phyloP scores from a whole-genome alignment of 192 early-diverging fungal species.

The Geosiphon pyriformis region DNA sequence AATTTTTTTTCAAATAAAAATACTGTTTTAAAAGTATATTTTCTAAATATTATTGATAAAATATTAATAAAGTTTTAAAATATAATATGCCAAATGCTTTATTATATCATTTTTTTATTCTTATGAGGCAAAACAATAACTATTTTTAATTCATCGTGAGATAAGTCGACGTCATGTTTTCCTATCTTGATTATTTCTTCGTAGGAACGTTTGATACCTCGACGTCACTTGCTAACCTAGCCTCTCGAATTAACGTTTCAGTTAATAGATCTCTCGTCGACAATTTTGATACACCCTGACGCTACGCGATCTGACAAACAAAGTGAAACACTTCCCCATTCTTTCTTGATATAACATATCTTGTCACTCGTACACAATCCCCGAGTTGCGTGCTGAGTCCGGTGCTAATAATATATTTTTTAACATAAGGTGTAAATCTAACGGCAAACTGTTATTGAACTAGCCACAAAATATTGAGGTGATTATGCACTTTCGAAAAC shows the following conservation, averaged over 20 bases:
- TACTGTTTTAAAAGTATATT: too few relatives aligned
- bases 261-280: conserved; percentile 17
- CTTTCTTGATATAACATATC: conserved; percentile 10
- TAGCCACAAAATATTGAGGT: conserved; percentile 10
- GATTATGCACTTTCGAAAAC: conserved; percentile 13
- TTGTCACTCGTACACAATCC: conserved; percentile 12
- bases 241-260: conserved; percentile 13
- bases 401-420: conserved; percentile 5
- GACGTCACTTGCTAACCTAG: conserved; percentile 3
- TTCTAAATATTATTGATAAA: too few relatives aligned
- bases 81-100: too few relatives aligned
- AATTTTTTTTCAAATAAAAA: too few relatives aligned
- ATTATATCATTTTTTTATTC: too few relatives aligned
- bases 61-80: too few relatives aligned
- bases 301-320: conserved; percentile 14
- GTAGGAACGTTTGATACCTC: conserved; percentile 15
- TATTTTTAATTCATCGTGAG: not conserved
- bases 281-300: conserved; percentile 9
- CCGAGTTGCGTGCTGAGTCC: conserved; percentile 14
- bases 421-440: not conserved
- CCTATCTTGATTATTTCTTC: conserved; percentile 15
- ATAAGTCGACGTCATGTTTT: conserved; percentile 14
- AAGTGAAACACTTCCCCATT: conserved; percentile 8
- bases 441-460: conserved; percentile 8
- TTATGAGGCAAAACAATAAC: too few relatives aligned